Base-by-base conservation (phyloP, 495 filamentous ascomycete species). In the Xylaria acuta region DNA sequence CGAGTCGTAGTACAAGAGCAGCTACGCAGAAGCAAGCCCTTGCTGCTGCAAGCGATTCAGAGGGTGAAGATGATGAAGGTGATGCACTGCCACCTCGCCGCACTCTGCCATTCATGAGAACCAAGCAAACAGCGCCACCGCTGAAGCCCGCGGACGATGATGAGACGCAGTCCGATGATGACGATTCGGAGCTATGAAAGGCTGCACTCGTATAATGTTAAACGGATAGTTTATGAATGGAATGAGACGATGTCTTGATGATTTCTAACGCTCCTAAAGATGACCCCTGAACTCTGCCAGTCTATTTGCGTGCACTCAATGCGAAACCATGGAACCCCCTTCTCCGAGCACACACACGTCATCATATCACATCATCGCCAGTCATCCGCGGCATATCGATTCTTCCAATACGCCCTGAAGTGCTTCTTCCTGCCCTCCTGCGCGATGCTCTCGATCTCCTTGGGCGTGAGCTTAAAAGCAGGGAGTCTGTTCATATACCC, bases 401-500 rank as follows among this genome's bases (percentile, higher is more conserved):
- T 78, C 36, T 69, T 81, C 90, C 91, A 95, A 75, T 90, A 95
- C 0, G 83, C 88, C 59, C 92, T 85, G 73, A 82, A 92, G 81
- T 94, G 89, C 82, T 92, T 91, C 84, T 89, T 76, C 75, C 83
- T 81, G 1, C 93, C 93, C 40, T 86, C 45, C 70, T 83, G 79
- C 7, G 83, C 80, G 69, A 97, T 91, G 75, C 92, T 87, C 68
- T 90, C 80, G 5, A 95, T 83, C 83, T 97, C 94, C 65, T 84
- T 79, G 0, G 89, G 88, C 1, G 90, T 94, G 75, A 97, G 78
- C 75, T 90, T 90, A 80, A 97, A 96, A 27, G 69, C 64, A 6
- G 86, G 88, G 67, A 92, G 73, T 20, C 80, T 84, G 14, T 83
- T 78, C 74, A 94, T 75, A 75, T 92, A 95, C 69, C 86, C 86